Conservation (phyloP, 1,284 basidiomycete genomes). For the Fomitopsis pinicola region DNA sequence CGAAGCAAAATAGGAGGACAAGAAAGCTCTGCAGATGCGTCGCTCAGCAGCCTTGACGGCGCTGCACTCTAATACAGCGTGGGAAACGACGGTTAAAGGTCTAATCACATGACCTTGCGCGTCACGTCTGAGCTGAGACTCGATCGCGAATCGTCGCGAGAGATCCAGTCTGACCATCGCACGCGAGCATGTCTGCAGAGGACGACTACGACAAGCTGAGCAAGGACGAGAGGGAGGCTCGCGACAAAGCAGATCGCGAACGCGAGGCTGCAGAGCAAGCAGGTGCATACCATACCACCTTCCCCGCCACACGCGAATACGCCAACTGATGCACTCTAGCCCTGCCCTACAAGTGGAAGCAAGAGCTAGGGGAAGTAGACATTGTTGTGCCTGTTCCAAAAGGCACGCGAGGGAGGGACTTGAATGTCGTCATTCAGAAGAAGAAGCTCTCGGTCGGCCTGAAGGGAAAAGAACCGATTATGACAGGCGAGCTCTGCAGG, state of each 20-base stretch:
- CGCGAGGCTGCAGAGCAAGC: constrained; percentile 82
- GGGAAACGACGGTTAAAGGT: neutral
- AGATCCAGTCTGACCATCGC: neutral
- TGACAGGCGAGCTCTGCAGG: constrained; percentile 89
- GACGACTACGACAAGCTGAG: constrained; percentile 77
- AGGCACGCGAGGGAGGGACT: constrained; percentile 80
- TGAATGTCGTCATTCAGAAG: constrained; percentile 75
- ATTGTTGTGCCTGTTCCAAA: constrained; percentile 81
- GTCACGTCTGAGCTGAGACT: neutral
- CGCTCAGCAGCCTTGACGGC: neutral
- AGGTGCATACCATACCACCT: constrained; percentile 52
- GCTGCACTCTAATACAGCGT: neutral
- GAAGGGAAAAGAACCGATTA: constrained; percentile 82
- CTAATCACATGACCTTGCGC: neutral
- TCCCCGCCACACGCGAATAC: constrained; percentile 14
- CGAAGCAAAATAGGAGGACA: neutral
- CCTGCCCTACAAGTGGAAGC: constrained; percentile 91
- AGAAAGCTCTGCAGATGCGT: neutral
- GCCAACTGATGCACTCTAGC: constrained; percentile 40
- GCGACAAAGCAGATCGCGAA: constrained; percentile 65
- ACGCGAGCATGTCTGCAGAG: constrained; percentile 15
- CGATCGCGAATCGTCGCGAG: constrained; percentile 1
- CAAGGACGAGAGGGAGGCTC: constrained; percentile 69
- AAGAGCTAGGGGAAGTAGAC: constrained; percentile 87
- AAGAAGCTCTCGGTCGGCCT: constrained; percentile 81